Evolutionary conservation across 2,329 filamentous ascomycete species (phyloP), one percentile per base, ranked within the genome.

Genomic region (Scleromitrula shiraiana): DNA sequence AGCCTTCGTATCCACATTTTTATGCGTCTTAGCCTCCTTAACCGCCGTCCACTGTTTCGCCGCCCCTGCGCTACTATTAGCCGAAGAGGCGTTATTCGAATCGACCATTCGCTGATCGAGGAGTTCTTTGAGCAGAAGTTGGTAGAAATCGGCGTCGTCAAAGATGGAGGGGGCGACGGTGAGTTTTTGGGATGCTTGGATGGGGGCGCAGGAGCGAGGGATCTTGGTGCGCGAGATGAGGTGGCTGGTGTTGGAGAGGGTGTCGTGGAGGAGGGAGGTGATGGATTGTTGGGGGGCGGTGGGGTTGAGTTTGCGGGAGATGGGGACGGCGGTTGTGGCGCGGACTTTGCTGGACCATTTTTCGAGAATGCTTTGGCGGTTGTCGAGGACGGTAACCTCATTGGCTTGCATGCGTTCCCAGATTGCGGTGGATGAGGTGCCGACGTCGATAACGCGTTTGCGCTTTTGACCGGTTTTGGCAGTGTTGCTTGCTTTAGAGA

Each of bases 121-220:
- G 1, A 98, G 80, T 62, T 95, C 88, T 65, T 95, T 94, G 23
- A 98, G 78, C 2, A 98, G 77, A 12, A 93, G 72, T 64, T 95
- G 88, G 69, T 98, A 98, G 66, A 97, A 96, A 64, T 94, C 83
- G 9, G 87, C 88, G 59, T 98, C 93, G 64, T 97, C 91, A 70
- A 93, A 98, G 57, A 95, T 81, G 17, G 72, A 68, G 1, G 66
- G 64, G 59, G 82, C 80, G 56, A 83, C 75, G 8, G 69, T 67
- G 20, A 80, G 61, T 61, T 78, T 77, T 54, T 68, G 69, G 24
- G 74, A 73, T 0, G 76, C 75, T 58, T 91, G 86, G 0, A 78
- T 68, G 0, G 86, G 86, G 0, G 86, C 86, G 59, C 86, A 90
- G 1, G 85, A 89, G 17, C 87, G 80, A 10, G 86, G 83, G 0